A percentile compares a stretch with the other conserved stretches of the same genome.
phyloP scores from a whole-genome alignment of 1,139 yeast genomes.

The Yamadazyma atmosphaerica region DNA sequence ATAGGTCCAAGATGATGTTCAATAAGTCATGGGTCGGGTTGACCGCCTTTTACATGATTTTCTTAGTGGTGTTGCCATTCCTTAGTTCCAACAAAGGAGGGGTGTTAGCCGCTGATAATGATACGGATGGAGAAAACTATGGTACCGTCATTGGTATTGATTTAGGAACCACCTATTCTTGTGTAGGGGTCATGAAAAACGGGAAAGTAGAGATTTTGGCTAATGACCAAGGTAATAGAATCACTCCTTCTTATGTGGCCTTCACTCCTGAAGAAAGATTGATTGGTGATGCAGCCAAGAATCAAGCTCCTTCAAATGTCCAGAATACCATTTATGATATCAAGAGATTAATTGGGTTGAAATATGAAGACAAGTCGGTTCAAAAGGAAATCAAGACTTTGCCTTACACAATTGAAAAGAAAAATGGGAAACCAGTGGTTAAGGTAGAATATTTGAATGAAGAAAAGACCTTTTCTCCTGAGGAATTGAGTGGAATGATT shows the following conservation, averaged over 20 bases:
- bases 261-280: conserved; percentile 83
- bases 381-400: conserved; percentile 82
- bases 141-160: conserved; percentile 87
- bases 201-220: conserved; percentile 93
- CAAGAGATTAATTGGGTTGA: conserved; percentile 83
- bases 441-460: conserved; percentile 69
- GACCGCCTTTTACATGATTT: conserved; percentile 55
- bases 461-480: conserved; percentile 76
- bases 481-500: conserved; percentile 91
- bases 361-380: conserved; percentile 71
- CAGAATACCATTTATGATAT: conserved; percentile 80
- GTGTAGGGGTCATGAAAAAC: conserved; percentile 92
- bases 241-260: conserved; percentile 89
- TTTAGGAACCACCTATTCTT: conserved; percentile 85
- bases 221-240: conserved; percentile 94
- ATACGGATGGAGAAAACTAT: conserved; percentile 47
- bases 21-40: conserved; percentile 43
- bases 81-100: conserved; percentile 38
- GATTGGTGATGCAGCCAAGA: conserved; percentile 94
- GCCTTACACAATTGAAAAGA: conserved; percentile 69
- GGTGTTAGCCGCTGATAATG: conserved; percentile 37
- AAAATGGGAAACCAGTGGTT: conserved; percentile 79
- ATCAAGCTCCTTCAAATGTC: conserved; percentile 85
- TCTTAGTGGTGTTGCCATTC: conserved; percentile 61
- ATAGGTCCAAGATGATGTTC: conserved; percentile 20